Evolutionary conservation across 2,329 filamentous ascomycete species (phyloP), one percentile per base, ranked within the genome.

Genomic region (Zasmidium cellare): DNA sequence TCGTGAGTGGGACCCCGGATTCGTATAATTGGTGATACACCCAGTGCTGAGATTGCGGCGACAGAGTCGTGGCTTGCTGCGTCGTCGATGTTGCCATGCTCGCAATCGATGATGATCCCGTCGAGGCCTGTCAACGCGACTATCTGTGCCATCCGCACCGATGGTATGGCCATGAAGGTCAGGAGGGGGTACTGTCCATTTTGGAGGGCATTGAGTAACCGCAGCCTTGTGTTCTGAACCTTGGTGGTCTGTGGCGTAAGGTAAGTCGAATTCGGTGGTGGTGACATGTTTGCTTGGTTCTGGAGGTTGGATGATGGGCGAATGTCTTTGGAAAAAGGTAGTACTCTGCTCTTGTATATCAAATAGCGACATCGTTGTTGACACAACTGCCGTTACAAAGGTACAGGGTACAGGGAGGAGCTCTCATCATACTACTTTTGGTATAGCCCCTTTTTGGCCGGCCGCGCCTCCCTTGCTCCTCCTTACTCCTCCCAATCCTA

Each of bases 71-170:
- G 82, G 80, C 83, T 84, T 60, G 78, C 74, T 47, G 70, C 72
- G 64, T 81, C 78, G 23, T 84, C 79, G 61, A 84, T 82, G 62
- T 83, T 80, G 16, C 81, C 81, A 65, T 83, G 81, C 63, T 83
- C 81, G 6, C 72, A 77, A 63, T 84, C 81, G 31, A 83, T 82
- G 71, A 88, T 77, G 9, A 90, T 82, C 80, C 87, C 61, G 44
- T 54, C 52, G 22, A 54, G 41, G 12, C 52, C 52, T 14, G 52
- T 54, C 12, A 46, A 12, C n/a, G 52, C 41, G 14, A 54, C 41
- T 12, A 54, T 54, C 19, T 54, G 52, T 2, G 52, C 52, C 14
- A 31, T 28, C n/a, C 52, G 20, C 9, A 48, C 25, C 1, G 41
- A 31, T 9, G 41, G 52, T 11, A 54, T 25, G 18, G 52, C 52